Conservation (phyloP, 1,284 basidiomycete species). For the Singerocomus rubriflavus region DNA sequence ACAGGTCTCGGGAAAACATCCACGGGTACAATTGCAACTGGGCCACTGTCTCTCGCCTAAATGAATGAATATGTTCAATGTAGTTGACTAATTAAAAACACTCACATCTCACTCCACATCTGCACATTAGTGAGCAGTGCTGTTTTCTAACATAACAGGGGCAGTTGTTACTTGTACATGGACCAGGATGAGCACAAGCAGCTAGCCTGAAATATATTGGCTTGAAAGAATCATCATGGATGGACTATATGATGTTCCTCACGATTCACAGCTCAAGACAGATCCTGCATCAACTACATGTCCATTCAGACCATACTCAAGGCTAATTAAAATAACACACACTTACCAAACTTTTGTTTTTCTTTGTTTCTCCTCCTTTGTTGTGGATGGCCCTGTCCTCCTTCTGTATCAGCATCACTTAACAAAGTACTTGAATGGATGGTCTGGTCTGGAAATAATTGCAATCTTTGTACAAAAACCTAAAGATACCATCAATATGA, state of each 20-base stretch:
- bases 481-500: not conserved
- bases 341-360: conserved; percentile 19
- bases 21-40: conserved; percentile 19
- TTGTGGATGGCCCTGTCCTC: not conserved
- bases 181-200: conserved; percentile 42
- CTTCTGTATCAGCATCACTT: conserved; percentile 1
- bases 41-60: conserved; percentile 29
- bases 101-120: conserved; percentile 39
- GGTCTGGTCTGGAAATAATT: conserved; percentile 28
- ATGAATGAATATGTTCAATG: not conserved
- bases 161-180: conserved; percentile 35
- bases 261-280: conserved; percentile 2
- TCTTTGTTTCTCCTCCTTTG: conserved; percentile 2
- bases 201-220: conserved; percentile 18
- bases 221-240: not conserved
- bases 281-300: conserved; percentile 12
- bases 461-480: conserved; percentile 21
- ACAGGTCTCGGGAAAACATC: conserved; percentile 17
- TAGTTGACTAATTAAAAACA: not conserved
- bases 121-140: conserved; percentile 39
- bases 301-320: not conserved
- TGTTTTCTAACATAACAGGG: conserved; percentile 31
- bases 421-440: conserved; percentile 4
- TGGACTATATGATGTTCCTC: not conserved
- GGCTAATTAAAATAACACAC: not conserved